Base-by-base conservation (phyloP, 306 rosid genomes). In the Castanopsis chinensis region DNA sequence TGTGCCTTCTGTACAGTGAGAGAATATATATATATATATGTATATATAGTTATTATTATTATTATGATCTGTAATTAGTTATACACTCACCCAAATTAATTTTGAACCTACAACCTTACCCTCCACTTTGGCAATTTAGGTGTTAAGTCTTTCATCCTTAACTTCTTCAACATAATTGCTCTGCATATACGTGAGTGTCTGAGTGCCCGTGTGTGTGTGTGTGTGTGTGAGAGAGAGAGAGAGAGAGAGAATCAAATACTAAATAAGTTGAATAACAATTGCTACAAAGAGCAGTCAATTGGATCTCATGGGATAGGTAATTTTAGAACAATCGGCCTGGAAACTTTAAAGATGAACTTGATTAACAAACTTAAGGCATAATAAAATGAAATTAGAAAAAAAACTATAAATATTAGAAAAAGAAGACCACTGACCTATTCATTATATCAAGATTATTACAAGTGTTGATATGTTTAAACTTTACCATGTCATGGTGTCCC, bases 361-460 rank as follows among this genome's bases (percentile, higher is more conserved):
- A 81, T 79, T 74, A 51, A 30, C 74, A 76, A 72, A 49, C 28
- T 68, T 14, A 32, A 33, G 11, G 58, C 27, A 17, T 72, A 28
- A 71, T 52, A 69, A 73, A 83, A 82, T 71, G 58, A 84, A 77
- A 51, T 72, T 41, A 41, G 45, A 41, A 41, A 76, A 76, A 58
- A 77, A 75, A 69, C 79, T 67, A 78, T 72, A 54, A 25, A 81
- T 73, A 79, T 60, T 56, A 72, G 54, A 71, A 23, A 71, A 76
- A 65, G 78, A 80, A 70, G 76, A 77, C 86, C 49, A 80, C 76
- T 70, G 80, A 61, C 64, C 89, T 82, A 79, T 80, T 81, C 72
- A 82, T 45, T 54, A 71, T 70, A 81, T 25, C 82, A 83, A 75
- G 75, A 85, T 77, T 88, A 49, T 72, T 12, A 43, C 73, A 61